These are phyloP conservation scores for Apophysomyces elegans DNA, from an alignment of 371 early-diverging fungal species.

Conservation along the genomic window DNA sequence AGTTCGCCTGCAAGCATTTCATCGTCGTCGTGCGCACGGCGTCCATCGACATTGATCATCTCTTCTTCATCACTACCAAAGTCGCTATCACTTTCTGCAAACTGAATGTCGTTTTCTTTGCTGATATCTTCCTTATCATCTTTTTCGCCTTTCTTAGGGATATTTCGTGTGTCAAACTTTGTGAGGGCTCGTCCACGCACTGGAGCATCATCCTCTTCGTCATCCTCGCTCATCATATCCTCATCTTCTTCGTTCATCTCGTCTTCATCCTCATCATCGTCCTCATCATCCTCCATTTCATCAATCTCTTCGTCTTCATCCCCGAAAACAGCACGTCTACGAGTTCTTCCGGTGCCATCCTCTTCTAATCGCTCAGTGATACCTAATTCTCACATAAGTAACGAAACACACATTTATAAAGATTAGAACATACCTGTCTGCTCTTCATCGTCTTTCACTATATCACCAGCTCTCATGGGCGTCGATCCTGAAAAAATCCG, in stretches of 20 bases:
- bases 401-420: conserved; percentile 11
- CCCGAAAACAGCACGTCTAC: conserved; percentile 66
- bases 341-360: conserved; percentile 53
- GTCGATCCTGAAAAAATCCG: conserved; percentile 81
- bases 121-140: conserved; percentile 47
- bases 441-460: conserved; percentile 38
- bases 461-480: conserved; percentile 72
- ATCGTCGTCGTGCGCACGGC: conserved; percentile 34
- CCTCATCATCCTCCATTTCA: conserved; percentile 44
- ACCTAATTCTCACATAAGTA: conserved; percentile 2
- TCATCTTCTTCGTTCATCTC: conserved; percentile 31
- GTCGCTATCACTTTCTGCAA: conserved; percentile 80
- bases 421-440: conserved; percentile 10
- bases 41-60: conserved; percentile 51
- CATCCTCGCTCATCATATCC: conserved; percentile 24
- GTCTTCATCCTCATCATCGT: conserved; percentile 49
- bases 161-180: conserved; percentile 54
- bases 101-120: conserved; percentile 60
- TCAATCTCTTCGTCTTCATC: conserved; percentile 53
- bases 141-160: conserved; percentile 51
- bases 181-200: conserved; percentile 51
- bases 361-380: conserved; percentile 45
- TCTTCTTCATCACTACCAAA: conserved; percentile 54
- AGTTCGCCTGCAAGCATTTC: conserved; percentile 58
- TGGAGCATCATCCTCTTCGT: conserved; percentile 42